Percentiles rank a stretch among this genome's conserved stretches.
These are phyloP conservation scores for Ceratopteris richardii DNA, from an alignment of 75 land plant species.

Conservation along the genomic window DNA sequence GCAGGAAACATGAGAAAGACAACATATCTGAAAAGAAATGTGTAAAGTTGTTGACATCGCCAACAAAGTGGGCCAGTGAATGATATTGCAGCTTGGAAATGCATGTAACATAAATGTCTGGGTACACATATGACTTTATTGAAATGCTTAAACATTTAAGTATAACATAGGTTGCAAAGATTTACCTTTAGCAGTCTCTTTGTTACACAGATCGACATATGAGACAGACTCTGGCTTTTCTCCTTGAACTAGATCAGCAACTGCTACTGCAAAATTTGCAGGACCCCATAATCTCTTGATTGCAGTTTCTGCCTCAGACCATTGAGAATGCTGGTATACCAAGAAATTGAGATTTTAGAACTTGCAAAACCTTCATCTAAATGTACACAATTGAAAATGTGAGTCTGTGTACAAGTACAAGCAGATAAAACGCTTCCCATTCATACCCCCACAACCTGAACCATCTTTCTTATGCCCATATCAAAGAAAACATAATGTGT, in stretches of 20 bases:
- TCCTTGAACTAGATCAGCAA: conserved; percentile 57
- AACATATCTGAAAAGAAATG: neutral
- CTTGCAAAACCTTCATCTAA: neutral
- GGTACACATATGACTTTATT: neutral
- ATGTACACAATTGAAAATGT: neutral
- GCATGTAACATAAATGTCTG: neutral
- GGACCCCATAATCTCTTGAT: conserved; percentile 69
- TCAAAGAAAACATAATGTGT: no score
- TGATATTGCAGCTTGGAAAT: neutral
- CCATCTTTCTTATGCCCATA: no score
- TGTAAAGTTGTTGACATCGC: neutral
- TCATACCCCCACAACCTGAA: no score
- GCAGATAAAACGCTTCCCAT: no score
- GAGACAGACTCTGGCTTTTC: conserved; percentile 47
- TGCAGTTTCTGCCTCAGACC: conserved; percentile 66
- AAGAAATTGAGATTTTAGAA: neutral
- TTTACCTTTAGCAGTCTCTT: conserved; percentile 64
- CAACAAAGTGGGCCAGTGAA: neutral
- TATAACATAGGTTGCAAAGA: no score
- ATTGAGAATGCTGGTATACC: conserved; percentile 44
- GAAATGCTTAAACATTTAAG: neutral
- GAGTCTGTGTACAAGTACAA: no score
- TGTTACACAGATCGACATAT: conserved; percentile 51
- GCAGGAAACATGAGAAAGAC: neutral
- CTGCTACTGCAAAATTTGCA: conserved; percentile 63